A percentile compares a stretch with the other conserved stretches of the same genome.
phyloP scores from a whole-genome alignment of 306 rosid genomes.

The Corylus heterophylla region DNA sequence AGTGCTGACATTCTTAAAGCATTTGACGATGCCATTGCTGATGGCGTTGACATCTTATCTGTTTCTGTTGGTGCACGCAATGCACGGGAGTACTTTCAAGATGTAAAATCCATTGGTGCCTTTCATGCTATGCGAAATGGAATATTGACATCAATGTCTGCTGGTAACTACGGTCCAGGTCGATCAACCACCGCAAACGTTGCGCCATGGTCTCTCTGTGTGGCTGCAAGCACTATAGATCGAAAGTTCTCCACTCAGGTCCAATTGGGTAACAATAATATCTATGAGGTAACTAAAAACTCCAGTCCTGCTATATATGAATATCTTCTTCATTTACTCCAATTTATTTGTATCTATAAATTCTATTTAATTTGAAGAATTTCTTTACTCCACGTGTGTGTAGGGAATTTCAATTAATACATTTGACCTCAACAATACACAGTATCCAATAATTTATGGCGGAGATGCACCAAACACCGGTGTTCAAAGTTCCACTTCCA shows the following conservation, averaged over 20 bases:
- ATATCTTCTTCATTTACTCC: too few relatives aligned
- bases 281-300: conserved; percentile 28
- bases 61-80: conserved; percentile 13
- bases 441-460: conserved; percentile 39
- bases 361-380: background rate
- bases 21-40: conserved; percentile 52
- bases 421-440: conserved; percentile 30
- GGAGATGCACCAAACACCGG: conserved; percentile 48
- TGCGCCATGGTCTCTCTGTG: conserved; percentile 60
- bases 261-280: conserved; percentile 32
- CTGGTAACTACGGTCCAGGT: conserved; percentile 37
- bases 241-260: conserved; percentile 40
- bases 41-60: conserved; percentile 55
- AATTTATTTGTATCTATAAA: too few relatives aligned
- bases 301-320: background rate
- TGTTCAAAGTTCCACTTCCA: background rate
- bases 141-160: conserved; percentile 42
- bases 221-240: conserved; percentile 49
- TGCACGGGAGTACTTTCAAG: conserved; percentile 17
- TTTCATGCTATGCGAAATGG: conserved; percentile 56
- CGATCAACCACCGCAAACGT: conserved; percentile 3
- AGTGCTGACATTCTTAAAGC: conserved; percentile 27
- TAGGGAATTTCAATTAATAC: conserved; percentile 56
- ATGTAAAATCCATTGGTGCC: conserved; percentile 49
- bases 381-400: background rate